Base-by-base conservation (phyloP, 2,329 filamentous ascomycete genomes). In the Fusarium setosum region DNA sequence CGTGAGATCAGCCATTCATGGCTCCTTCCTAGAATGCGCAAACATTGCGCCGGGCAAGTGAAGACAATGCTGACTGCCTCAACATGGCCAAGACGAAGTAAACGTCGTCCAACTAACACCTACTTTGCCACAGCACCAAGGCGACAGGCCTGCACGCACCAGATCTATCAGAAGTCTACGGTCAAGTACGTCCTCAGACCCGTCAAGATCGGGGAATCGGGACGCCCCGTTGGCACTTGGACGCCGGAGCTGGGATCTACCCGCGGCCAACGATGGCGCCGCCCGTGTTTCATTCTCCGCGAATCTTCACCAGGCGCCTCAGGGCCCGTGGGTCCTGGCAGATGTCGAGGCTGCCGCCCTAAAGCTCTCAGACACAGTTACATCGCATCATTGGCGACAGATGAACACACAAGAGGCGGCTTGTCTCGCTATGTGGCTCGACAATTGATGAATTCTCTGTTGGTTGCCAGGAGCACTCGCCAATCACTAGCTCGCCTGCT, bases 251-350 rank as follows among this genome's bases (percentile, higher is more conserved):
- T 53, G 38, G 50, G 50, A 53, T 53, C 50, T 53, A 53, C 50
- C 50, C 38, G 50, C 29, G 20, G 48, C 48, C 32, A 20, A 18
- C 15, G 23, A 51, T 31, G 48, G 48, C 48, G 48, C 50, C 50
- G 50, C 50, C 38, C 38, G 20, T 34, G 38, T 53, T 35, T 53
- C 50, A 44, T 42, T 53, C 37, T 53, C 50, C 20, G 38, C 37
- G 29, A 34, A 42, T 53, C 50, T 53, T 44, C 29, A 53, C 37
- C 23, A 42, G 26, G 38, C 18, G 29, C 37, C 50, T 53, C n/a
- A 29, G 26, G 26, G 38, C 17, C 29, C 35, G 38, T 53, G 49
- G 45, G 20, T 31, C 35, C 18, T 40, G 26, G 26, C 18, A 12
- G n/a, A 34, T n/a, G 42, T 20, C 24, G 11, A 32, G 26, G 24